Percentiles rank a stretch among this genome's conserved stretches.
Evolutionary conservation across 2,329 filamentous ascomycete species (phyloP).

Genomic region (Xylaria sp.): DNA sequence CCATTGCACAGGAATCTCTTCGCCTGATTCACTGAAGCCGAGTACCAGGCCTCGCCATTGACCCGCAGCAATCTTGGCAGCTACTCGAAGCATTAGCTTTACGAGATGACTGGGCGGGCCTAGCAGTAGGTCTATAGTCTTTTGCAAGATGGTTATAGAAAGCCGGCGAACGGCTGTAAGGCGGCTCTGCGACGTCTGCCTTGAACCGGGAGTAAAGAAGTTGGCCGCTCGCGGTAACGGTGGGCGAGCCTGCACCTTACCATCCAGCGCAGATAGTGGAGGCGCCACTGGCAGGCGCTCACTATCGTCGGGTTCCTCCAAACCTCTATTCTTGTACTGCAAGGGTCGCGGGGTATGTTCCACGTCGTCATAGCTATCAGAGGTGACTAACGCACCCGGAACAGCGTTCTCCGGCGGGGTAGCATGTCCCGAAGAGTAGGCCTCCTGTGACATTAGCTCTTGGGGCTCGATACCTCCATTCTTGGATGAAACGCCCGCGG

Average conservation of each 20-base stretch:
- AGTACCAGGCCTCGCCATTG: slow-evolving; percentile 71
- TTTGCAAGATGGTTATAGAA: slow-evolving; percentile 75
- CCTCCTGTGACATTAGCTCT: slow-evolving; percentile 47
- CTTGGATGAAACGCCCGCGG: slow-evolving; percentile 52
- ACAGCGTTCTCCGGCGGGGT: slow-evolving; percentile 47
- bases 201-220: slow-evolving; percentile 65
- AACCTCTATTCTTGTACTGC: neutral
- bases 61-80: slow-evolving; percentile 75
- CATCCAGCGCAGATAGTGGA: slow-evolving; percentile 47
- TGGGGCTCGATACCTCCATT: slow-evolving; percentile 55
- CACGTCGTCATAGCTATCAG: slow-evolving; percentile 44
- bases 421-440: slow-evolving; percentile 51
- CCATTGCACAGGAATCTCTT: slow-evolving; percentile 68
- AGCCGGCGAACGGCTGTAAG: slow-evolving; percentile 62
- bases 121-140: slow-evolving; percentile 80
- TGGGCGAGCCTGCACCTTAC: slow-evolving; percentile 60
- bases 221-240: slow-evolving; percentile 76
- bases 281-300: slow-evolving; percentile 17
- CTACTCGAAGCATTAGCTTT: slow-evolving; percentile 82
- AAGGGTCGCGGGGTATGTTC: slow-evolving; percentile 41
- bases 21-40: slow-evolving; percentile 64
- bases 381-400: slow-evolving; percentile 45
- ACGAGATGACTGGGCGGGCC: slow-evolving; percentile 84
- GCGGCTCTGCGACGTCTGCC: slow-evolving; percentile 53
- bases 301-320: neutral